Conservation (phyloP, 2,329 filamentous ascomycete genomes). For the Claviceps sp. region DNA sequence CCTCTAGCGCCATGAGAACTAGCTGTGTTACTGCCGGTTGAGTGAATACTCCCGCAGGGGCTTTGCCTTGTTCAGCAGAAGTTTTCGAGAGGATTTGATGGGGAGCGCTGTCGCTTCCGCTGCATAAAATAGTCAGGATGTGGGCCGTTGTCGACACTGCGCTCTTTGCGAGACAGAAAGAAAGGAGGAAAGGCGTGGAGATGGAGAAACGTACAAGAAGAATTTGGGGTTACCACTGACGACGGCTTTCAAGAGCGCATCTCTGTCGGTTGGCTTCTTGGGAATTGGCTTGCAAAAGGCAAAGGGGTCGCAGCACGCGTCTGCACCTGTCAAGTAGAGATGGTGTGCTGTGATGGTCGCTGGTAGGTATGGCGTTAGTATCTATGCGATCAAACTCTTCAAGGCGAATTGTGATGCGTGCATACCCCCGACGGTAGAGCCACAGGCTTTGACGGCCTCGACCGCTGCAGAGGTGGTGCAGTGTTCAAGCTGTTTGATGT, state of each 20-base stretch:
- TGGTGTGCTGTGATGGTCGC: constrained; percentile 76
- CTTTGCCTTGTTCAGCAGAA: constrained; percentile 30
- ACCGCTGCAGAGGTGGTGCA: constrained; percentile 76
- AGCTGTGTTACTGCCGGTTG: constrained; percentile 57
- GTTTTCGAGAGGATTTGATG: constrained; percentile 49
- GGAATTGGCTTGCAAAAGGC: constrained; percentile 67
- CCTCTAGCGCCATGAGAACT: constrained; percentile 48
- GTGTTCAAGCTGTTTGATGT: constrained; percentile 48
- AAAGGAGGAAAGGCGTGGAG: not conserved
- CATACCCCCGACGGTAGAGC: constrained; percentile 53
- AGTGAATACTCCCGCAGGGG: constrained; percentile 66
- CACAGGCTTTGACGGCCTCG: constrained; percentile 62
- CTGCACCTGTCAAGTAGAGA: constrained; percentile 65
- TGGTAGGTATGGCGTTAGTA: not conserved
- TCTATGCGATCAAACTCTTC: not conserved
- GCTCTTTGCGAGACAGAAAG: not conserved
- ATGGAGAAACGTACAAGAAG: constrained; percentile 37
- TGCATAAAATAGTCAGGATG: constrained; percentile 5
- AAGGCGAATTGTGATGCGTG: not conserved
- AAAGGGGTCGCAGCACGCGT: constrained; percentile 43
- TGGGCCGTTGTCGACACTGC: not conserved
- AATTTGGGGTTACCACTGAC: constrained; percentile 49
- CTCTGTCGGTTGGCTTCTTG: constrained; percentile 58
- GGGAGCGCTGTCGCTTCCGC: constrained; percentile 48
- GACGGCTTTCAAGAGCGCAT: constrained; percentile 55